Evolutionary conservation across 1,284 basidiomycete species (phyloP).

Genomic region (Heterobasidion annosum): DNA sequence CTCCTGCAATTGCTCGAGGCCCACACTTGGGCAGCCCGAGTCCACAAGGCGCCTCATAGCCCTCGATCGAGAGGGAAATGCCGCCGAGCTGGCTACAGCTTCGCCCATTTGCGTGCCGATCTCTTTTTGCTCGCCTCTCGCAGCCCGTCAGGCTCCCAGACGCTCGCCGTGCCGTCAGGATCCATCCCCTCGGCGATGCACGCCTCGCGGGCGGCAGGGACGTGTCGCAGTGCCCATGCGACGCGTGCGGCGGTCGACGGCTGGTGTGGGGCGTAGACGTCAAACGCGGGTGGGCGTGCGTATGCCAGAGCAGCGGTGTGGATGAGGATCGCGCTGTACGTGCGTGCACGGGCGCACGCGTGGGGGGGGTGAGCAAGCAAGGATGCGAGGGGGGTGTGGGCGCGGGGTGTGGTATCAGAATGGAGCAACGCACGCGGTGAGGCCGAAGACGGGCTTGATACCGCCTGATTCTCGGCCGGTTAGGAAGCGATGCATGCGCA

Average conservation of each 20-base stretch:
- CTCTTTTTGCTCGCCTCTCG: not conserved
- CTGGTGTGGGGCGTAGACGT: slow-evolving; percentile 45
- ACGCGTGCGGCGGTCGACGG: slow-evolving; percentile 48
- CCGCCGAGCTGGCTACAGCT: not conserved
- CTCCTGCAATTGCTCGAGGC: too few species aligned
- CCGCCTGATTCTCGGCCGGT: slow-evolving; percentile 76
- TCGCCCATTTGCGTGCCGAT: not conserved
- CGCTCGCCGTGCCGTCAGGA: slow-evolving; percentile 4
- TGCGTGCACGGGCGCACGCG: too few species aligned
- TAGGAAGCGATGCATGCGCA: slow-evolving; percentile 68
- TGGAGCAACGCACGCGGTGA: slow-evolving; percentile 58
- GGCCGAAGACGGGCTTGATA: slow-evolving; percentile 74
- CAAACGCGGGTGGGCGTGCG: slow-evolving; percentile 53
- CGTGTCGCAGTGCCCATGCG: slow-evolving; percentile 41
- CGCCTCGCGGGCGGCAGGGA: slow-evolving; percentile 38
- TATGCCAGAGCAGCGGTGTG: slow-evolving; percentile 62
- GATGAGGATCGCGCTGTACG: slow-evolving; percentile 59
- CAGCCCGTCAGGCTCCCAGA: slow-evolving; percentile 7
- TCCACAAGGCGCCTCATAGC: too few species aligned
- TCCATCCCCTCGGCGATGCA: slow-evolving; percentile 39
- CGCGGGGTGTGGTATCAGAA: not conserved
- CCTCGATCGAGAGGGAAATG: too few species aligned
- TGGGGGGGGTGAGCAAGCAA: not conserved
- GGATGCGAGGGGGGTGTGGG: not conserved
- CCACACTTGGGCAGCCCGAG: too few species aligned